Percentiles rank a stretch among this genome's conserved stretches.
These are phyloP conservation scores for Papiliotrema laurentii DNA, from an alignment of 1,284 basidiomycete species.

Conservation along the genomic window DNA sequence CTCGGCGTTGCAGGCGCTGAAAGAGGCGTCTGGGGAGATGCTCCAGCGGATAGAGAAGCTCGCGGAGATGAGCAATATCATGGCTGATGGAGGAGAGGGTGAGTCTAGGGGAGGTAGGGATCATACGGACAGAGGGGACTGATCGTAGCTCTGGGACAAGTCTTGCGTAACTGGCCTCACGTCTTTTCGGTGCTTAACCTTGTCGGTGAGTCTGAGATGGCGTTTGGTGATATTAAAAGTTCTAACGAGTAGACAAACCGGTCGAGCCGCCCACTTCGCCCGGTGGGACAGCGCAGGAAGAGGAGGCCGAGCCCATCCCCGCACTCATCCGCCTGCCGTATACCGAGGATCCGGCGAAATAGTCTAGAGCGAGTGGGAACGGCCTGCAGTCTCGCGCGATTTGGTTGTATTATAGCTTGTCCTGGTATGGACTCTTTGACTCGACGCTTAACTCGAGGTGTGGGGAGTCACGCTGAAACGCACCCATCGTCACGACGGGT, in stretches of 20 bases:
- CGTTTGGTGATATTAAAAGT: not conserved
- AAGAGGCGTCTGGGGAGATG: conserved; percentile 36
- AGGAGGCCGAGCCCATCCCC: conserved; percentile 32
- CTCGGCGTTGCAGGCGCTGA: conserved; percentile 41
- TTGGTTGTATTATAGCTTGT: too few species aligned
- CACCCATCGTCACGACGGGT: too few species aligned
- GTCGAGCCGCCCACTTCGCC: conserved; percentile 1
- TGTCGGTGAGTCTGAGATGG: conserved; percentile 27
- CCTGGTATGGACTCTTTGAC: too few species aligned
- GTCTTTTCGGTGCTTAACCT: conserved; percentile 44
- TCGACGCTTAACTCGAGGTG: too few species aligned
- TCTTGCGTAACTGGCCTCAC: conserved; percentile 46
- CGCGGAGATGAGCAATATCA: conserved; percentile 44
- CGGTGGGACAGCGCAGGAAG: conserved; percentile 14
- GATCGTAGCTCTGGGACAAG: conserved; percentile 37
- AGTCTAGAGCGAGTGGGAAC: too few species aligned
- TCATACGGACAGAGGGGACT: not conserved
- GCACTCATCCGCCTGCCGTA: conserved; percentile 36
- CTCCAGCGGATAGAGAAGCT: conserved; percentile 40
- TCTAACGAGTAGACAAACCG: conserved; percentile 14
- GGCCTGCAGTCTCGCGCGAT: too few species aligned
- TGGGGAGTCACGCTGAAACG: too few species aligned
- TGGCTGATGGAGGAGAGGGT: conserved; percentile 50
- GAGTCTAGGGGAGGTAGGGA: conserved; percentile 5
- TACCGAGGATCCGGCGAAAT: conserved; percentile 2